Conservation (phyloP, 345 rosid genomes). For the Acer negundo region DNA sequence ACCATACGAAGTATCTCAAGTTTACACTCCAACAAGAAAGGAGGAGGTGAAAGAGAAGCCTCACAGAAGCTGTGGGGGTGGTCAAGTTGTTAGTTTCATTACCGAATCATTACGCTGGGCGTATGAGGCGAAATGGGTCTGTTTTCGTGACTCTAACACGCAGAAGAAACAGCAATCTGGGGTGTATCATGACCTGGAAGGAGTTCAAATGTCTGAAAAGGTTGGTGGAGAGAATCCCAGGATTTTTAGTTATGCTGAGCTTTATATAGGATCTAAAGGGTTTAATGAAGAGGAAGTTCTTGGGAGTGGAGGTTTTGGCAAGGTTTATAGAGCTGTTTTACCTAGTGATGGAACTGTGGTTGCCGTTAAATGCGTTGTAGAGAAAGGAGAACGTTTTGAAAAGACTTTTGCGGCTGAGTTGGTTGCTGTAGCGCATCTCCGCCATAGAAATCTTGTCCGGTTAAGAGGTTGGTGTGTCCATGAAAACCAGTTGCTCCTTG, state of each 20-base stretch:
- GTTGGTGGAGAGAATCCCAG: conserved; percentile 80
- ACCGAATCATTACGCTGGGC: conserved; percentile 41
- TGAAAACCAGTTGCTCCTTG: conserved; percentile 78
- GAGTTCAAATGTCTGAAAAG: conserved; percentile 74
- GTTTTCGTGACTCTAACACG: conserved; percentile 27
- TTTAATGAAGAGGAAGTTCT: conserved; percentile 68
- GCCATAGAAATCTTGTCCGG: conserved; percentile 90
- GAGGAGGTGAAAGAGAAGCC: conserved; percentile 26
- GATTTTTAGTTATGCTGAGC: conserved; percentile 88
- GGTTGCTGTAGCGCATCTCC: conserved; percentile 90
- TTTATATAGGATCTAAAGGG: conserved; percentile 87
- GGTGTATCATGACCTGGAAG: conserved; percentile 72
- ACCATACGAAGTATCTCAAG: conserved; percentile 23
- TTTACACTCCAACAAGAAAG: conserved; percentile 14
- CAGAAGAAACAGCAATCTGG: conserved; percentile 21
- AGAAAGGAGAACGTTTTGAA: conserved; percentile 87
- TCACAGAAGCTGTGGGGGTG: conserved; percentile 50
- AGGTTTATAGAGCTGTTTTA: conserved; percentile 71
- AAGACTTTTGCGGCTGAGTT: conserved; percentile 94
- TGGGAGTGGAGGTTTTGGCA: conserved; percentile 94
- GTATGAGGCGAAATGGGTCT: conserved; percentile 47
- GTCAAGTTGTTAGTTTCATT: conserved; percentile 40
- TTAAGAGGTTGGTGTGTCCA: conserved; percentile 90
- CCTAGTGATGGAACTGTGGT: conserved; percentile 89
- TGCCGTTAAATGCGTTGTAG: conserved; percentile 90